phyloP scores from a whole-genome alignment of 1,284 basidiomycete genomes.

The Puccinia horiana region DNA sequence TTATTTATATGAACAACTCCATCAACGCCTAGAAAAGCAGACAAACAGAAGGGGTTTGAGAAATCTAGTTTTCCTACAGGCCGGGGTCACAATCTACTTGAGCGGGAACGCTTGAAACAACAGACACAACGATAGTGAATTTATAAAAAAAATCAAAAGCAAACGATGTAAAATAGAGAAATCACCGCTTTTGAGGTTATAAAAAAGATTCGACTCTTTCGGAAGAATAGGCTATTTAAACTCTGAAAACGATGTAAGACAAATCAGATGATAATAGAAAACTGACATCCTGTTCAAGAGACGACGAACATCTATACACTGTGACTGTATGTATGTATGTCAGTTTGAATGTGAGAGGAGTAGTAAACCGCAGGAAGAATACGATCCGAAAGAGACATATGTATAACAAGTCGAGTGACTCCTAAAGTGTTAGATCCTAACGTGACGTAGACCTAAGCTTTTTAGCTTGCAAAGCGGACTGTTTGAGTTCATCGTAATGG shows the following conservation, averaged over 20 bases:
- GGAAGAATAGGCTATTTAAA: not conserved
- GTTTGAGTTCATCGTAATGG: constrained; percentile 32
- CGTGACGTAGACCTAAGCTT: not conserved
- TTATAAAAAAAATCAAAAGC: not conserved
- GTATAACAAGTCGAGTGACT: not conserved
- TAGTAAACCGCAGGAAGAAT: not conserved
- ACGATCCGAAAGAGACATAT: not conserved
- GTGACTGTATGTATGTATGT: not conserved
- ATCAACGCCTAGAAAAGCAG: too few species aligned
- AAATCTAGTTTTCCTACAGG: too few species aligned
- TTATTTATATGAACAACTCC: too few species aligned
- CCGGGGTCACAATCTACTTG: too few species aligned
- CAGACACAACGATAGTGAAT: not conserved
- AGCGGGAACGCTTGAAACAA: not conserved
- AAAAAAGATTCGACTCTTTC: not conserved
- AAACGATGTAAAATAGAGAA: not conserved
- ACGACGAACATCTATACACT: too few species aligned
- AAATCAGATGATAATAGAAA: not conserved
- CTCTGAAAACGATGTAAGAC: not conserved
- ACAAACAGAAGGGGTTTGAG: too few species aligned
- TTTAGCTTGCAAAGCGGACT: constrained; percentile 22
- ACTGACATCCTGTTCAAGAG: not conserved
- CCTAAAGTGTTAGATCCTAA: not conserved
- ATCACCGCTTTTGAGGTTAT: not conserved
- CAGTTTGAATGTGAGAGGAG: not conserved